These are phyloP conservation scores for Vickermania ingenoplastis DNA, from an alignment of 208 protist species.

Conservation along the genomic window DNA sequence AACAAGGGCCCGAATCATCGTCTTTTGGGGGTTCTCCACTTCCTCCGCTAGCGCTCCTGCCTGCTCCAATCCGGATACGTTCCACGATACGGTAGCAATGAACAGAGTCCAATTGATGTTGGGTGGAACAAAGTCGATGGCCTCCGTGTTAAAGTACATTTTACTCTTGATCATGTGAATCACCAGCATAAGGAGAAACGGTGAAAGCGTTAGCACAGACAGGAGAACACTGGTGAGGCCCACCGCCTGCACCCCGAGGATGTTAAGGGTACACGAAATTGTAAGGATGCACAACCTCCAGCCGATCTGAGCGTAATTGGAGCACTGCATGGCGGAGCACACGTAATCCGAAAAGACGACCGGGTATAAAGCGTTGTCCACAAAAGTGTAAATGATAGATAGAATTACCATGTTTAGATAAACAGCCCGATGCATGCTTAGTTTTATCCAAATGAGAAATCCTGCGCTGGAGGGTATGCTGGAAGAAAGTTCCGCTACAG, in stretches of 20 bases:
- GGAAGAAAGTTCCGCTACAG: conserved; percentile 66
- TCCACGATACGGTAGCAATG: conserved; percentile 74
- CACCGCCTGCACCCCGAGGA: conserved; percentile 54
- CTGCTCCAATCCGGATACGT: conserved; percentile 73
- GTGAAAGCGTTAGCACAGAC: conserved; percentile 37
- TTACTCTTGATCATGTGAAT: conserved; percentile 33
- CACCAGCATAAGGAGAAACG: conserved; percentile 57
- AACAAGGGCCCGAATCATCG: conserved; percentile 51
- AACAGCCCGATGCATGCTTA: conserved; percentile 45
- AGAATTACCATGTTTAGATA: conserved; percentile 63
- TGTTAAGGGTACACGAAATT: conserved; percentile 47
- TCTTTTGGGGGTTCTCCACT: conserved; percentile 43
- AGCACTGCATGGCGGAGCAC: conserved; percentile 39
- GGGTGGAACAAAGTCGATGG: conserved; percentile 42
- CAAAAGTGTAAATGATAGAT: conserved; percentile 43
- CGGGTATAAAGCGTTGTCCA: conserved; percentile 71
- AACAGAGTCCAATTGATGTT: conserved; percentile 60
- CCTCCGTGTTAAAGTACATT: conserved; percentile 70
- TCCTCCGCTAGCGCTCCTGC: conserved; percentile 62
- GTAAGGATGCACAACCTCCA: conserved; percentile 44
- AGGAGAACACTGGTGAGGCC: conserved; percentile 48
- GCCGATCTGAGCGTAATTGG: conserved; percentile 4
- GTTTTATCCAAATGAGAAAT: conserved; percentile 71
- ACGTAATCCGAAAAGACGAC: conserved; percentile 77
- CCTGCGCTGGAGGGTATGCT: conserved; percentile 62